Evolutionary conservation across 208 protist genomes (phyloP).

Genomic region (Leishmania major): DNA sequence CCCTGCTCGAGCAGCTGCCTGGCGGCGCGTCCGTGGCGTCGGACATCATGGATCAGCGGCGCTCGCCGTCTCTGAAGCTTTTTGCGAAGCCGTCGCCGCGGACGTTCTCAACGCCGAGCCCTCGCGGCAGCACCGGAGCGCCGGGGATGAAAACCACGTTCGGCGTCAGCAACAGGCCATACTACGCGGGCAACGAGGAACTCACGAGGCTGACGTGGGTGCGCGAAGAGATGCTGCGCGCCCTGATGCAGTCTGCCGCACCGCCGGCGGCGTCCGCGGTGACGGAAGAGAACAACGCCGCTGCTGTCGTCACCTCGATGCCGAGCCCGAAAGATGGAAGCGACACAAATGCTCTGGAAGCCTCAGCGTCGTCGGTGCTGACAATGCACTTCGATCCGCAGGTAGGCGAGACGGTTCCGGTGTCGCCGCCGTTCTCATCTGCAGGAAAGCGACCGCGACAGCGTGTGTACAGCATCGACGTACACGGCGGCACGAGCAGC

Average conservation of each 20-base stretch:
- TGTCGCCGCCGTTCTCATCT: background rate
- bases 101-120: constrained; percentile 24
- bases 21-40: constrained; percentile 12
- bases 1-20: constrained; percentile 9
- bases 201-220: constrained; percentile 29
- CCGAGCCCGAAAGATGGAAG: background rate
- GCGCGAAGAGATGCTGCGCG: constrained; percentile 30
- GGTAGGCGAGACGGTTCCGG: background rate
- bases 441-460: constrained; percentile 15
- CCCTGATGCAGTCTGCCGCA: constrained; percentile 15
- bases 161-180: constrained; percentile 11
- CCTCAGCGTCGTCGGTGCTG: constrained; percentile 12
- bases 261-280: background rate
- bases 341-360: background rate
- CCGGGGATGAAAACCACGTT: constrained; percentile 16
- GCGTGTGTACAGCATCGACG: constrained; percentile 28
- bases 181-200: constrained; percentile 32
- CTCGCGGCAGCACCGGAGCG: constrained; percentile 24
- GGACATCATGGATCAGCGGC: constrained; percentile 12
- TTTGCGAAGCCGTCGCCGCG: constrained; percentile 31
- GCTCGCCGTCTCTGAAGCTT: constrained; percentile 18
- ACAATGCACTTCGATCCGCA: constrained; percentile 8
- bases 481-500: constrained; percentile 2
- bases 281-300: background rate
- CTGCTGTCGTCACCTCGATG: background rate